phyloP scores from a whole-genome alignment of 305 asterid genomes.

The Fraxinus floribunda region DNA sequence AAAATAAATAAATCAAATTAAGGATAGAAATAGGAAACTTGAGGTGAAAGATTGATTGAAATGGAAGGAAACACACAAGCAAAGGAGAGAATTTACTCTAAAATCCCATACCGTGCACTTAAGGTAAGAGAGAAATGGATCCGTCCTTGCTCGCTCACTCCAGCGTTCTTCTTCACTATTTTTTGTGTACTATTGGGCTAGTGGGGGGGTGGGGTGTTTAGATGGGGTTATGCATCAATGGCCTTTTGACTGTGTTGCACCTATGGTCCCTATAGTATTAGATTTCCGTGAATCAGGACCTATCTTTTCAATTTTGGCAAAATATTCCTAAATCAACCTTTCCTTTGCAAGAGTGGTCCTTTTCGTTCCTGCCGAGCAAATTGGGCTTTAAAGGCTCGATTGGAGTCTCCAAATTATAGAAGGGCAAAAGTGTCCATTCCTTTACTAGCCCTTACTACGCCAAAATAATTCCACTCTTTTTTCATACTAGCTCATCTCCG shows the following conservation, averaged over 20 bases:
- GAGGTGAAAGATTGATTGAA: conserved; percentile 35
- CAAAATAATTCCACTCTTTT: background rate
- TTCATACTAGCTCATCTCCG: background rate
- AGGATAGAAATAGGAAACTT: background rate
- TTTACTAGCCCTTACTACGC: background rate
- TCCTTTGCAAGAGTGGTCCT: background rate
- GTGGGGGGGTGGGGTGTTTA: background rate
- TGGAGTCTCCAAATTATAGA: background rate
- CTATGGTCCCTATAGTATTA: background rate
- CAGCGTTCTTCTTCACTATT: conserved; percentile 3
- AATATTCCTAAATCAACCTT: background rate
- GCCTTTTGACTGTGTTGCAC: background rate
- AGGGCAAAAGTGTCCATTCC: background rate
- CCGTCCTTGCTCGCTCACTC: conserved; percentile 14
- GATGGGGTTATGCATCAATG: background rate
- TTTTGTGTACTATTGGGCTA: background rate
- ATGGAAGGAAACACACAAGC: conserved; percentile 26
- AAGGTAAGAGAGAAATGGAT: conserved; percentile 21
- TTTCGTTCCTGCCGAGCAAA: background rate
- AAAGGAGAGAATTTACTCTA: background rate
- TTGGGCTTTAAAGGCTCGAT: background rate
- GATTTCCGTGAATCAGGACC: background rate
- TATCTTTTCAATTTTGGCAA: background rate
- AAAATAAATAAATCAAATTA: background rate
- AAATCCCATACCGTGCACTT: conserved; percentile 29